A percentile compares a stretch with the other conserved stretches of the same genome.
phyloP scores from a whole-genome alignment of 2,329 filamentous ascomycete genomes.

The Helotiales sp. region DNA sequence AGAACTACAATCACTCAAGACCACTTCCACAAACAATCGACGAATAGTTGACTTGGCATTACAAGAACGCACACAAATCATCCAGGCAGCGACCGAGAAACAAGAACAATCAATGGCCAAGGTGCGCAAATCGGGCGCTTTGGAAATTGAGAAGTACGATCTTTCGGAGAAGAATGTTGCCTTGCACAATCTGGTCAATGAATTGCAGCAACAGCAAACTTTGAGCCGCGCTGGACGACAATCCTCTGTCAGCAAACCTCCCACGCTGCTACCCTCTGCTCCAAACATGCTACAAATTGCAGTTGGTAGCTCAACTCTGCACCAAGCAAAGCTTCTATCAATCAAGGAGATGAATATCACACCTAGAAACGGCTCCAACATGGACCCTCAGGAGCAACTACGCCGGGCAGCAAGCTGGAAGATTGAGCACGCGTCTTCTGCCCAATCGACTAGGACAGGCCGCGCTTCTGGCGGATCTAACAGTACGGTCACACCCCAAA shows the following conservation, averaged over 20 bases:
- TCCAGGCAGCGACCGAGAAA: neutral
- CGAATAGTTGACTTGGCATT: neutral
- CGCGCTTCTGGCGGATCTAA: neutral
- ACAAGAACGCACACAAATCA: neutral
- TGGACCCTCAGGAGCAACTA: neutral
- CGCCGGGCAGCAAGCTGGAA: neutral
- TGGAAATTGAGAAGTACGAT: neutral
- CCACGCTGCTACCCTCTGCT: neutral
- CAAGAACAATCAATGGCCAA: constrained; percentile 1
- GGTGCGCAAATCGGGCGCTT: neutral
- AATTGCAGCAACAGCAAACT: neutral
- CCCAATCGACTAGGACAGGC: neutral
- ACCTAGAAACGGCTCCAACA: neutral
- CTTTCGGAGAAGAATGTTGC: neutral
- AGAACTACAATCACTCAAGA: neutral
- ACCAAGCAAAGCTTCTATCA: neutral
- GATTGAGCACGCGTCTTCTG: neutral
- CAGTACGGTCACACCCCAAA: neutral
- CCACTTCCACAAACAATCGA: neutral
- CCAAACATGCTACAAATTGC: neutral
- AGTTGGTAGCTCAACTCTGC: neutral
- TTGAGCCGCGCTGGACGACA: neutral
- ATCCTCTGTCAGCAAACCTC: neutral
- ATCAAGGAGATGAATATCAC: neutral
- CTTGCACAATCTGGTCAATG: neutral